Conservation (phyloP, 2,329 filamentous ascomycete species). For the Penicillium decumbens region DNA sequence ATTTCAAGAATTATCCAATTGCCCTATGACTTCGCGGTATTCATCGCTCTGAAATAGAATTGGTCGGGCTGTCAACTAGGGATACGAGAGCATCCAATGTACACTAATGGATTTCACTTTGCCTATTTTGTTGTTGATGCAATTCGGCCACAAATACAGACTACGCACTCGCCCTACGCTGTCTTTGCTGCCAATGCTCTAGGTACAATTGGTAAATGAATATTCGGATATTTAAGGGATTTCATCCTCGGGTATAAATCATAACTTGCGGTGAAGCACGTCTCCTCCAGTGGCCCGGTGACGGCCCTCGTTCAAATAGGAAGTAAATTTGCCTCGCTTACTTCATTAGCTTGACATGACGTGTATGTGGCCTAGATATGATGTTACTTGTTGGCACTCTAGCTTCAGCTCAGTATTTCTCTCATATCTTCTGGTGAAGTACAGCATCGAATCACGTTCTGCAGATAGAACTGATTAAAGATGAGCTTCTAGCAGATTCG, state of each 20-base stretch:
- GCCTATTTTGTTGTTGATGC: not conserved
- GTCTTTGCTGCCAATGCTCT: no score
- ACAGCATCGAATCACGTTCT: not conserved
- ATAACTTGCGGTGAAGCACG: no score
- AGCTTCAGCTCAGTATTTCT: not conserved
- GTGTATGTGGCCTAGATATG: not conserved
- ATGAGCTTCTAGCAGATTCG: constrained; percentile 26
- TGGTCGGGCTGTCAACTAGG: no score
- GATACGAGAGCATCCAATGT: no score
- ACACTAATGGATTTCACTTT: no score
- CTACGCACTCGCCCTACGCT: no score
- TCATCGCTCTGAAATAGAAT: not conserved
- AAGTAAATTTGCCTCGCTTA: not conserved
- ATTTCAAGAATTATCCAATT: not conserved
- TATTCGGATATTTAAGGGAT: no score
- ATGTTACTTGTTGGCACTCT: not conserved
- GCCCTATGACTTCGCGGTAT: not conserved
- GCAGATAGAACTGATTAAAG: not conserved
- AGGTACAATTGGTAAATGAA: no score
- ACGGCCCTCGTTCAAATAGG: not conserved
- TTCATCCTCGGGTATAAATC: no score
- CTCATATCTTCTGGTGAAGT: not conserved
- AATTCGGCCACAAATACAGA: no score
- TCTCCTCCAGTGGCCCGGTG: no score
- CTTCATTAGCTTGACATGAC: not conserved